Base-by-base conservation (phyloP, 257 asterid genomes). In the Rauvolfia tetraphylla region DNA sequence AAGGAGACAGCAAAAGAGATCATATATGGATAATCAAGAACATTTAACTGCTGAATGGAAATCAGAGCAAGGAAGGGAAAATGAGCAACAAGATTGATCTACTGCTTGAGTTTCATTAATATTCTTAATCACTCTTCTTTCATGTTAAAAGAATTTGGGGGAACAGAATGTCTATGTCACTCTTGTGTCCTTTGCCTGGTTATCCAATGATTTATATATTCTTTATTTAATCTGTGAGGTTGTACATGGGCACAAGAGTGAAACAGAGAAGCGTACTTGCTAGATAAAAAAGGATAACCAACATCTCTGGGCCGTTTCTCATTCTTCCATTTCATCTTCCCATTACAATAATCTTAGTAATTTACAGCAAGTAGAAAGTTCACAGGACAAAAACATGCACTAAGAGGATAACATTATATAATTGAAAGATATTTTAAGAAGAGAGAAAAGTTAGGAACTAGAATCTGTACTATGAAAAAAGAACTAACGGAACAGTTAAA, bases 1-100 rank as follows among this genome's bases (percentile, higher is more conserved):
- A 39, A 39, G 62, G 34, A 23, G 68, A 66, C 68, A 70, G 31
- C 12, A n/a, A 14, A 56, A 54, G 73, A 79, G 42, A 75, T 38
- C 27, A 7, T 41, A 11, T 36, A 68, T 8, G 3, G 57, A 36
- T 18, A 46, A 33, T 33, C 25, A 65, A 17, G 44, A 15, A 5
- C n/a, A 34, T 38, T 17, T 4, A 63, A 27, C 9, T 46, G 23
- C 10, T 22, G 57, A 77, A 29, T 36, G 62, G 22, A 29, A 59
- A 33, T 13, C 20, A 22, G 51, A 18, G 46, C 22, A 25, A 14
- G 39, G 15, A 7, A 18, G 20, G 27, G 29, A 71, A 23, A 49
- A 20, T 31, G 44, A 33, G 34, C 66, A 9, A 36, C 46, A 31
- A 72, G n/a, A 29, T 2, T 8, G 12, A 10, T 44, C n/a, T n/a